Conservation (phyloP, 805 yeast species). For the Wickerhamiella nectarea region DNA sequence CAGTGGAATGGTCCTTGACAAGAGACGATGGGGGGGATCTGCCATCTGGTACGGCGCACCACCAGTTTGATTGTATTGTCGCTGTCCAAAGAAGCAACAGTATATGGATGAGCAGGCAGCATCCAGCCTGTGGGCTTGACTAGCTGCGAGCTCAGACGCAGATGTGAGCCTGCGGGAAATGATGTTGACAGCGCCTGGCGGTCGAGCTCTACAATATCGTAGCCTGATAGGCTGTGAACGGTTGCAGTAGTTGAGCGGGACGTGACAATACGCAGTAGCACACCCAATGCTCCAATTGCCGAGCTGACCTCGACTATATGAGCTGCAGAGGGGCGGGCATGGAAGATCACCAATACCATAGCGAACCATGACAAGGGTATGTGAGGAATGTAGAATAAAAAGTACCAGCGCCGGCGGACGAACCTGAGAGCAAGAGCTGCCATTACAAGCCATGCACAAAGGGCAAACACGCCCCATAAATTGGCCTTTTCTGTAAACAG, state of each 20-base stretch:
- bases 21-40: conserved; percentile 23
- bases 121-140: conserved; percentile 28
- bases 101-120: conserved; percentile 32
- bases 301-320: conserved; percentile 41
- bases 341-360: conserved; percentile 53
- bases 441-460: conserved; percentile 37
- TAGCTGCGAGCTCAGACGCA: conserved; percentile 24
- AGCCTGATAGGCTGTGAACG: conserved; percentile 30
- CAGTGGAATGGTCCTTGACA: conserved; percentile 30
- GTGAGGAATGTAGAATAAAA: conserved; percentile 56
- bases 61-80: conserved; percentile 28
- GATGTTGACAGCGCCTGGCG: conserved; percentile 23
- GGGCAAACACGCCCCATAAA: conserved; percentile 54
- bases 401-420: conserved; percentile 50
- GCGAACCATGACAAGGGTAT: conserved; percentile 58
- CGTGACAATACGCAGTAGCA: conserved; percentile 34
- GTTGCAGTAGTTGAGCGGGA: conserved; percentile 14
- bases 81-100: conserved; percentile 37
- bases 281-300: conserved; percentile 41
- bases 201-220: conserved; percentile 31
- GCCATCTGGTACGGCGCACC: conserved; percentile 28
- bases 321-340: conserved; percentile 65
- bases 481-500: conserved; percentile 32
- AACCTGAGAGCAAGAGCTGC: conserved; percentile 50
- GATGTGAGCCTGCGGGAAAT: conserved; percentile 37